Conservation (phyloP, 768 basidiomycete genomes). For the Trametes meyenii region DNA sequence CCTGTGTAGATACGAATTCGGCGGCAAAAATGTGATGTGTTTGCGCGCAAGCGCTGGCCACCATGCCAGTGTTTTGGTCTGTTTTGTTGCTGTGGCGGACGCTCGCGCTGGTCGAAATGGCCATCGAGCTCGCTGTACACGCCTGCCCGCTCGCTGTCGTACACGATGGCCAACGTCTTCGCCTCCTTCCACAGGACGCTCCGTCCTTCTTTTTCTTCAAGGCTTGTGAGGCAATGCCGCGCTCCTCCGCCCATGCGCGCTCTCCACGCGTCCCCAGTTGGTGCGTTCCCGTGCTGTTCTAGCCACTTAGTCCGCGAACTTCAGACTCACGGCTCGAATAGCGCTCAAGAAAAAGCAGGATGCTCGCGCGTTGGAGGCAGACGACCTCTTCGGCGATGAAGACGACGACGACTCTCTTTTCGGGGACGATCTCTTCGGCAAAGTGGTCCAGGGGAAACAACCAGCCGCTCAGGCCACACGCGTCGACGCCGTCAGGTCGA, state of each 20-base stretch:
- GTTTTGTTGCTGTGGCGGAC: slow-evolving; percentile 7
- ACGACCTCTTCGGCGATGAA: slow-evolving; percentile 22
- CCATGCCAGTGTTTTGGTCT: not conserved
- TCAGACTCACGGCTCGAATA: not conserved
- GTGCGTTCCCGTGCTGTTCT: not conserved
- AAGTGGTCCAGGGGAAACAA: not conserved
- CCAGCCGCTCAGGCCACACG: not conserved
- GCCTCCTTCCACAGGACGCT: slow-evolving; percentile 7
- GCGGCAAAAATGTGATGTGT: too few relatives aligned
- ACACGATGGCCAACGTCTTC: slow-evolving; percentile 16
- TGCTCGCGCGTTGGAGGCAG: not conserved
- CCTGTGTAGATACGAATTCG: too few relatives aligned
- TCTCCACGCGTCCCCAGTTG: slow-evolving; percentile 11
- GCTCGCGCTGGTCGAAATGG: slow-evolving; percentile 1
- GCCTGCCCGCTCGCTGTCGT: slow-evolving; percentile 9
- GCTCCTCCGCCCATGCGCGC: not conserved
- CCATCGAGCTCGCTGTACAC: slow-evolving; percentile 16
- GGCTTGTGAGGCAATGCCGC: not conserved
- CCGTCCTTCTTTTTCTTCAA: not conserved
- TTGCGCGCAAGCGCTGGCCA: too few relatives aligned
- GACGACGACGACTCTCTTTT: slow-evolving; percentile 17
- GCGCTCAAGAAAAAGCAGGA: slow-evolving; percentile 24
- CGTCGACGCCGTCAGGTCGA: not conserved
- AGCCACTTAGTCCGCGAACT: not conserved
- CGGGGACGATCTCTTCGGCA: slow-evolving; percentile 17